These are phyloP conservation scores for Mycogone perniciosa DNA, from an alignment of 2,329 filamentous ascomycete species.

Conservation along the genomic window DNA sequence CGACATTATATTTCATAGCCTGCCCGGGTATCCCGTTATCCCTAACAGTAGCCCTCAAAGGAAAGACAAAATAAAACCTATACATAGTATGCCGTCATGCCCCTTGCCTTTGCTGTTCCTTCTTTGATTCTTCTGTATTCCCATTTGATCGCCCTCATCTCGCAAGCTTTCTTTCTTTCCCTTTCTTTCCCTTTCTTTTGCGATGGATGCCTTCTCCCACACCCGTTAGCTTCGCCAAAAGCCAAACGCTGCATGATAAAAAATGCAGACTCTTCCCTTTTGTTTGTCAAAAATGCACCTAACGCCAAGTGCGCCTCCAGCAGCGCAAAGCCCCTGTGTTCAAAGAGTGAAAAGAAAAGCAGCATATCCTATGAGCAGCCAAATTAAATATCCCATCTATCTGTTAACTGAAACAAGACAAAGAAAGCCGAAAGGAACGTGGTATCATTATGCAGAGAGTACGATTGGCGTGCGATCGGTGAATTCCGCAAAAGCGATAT, in stretches of 20 bases:
- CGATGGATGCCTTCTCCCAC: not conserved
- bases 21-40: not conserved
- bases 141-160: no score
- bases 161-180: not conserved
- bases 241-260: conserved; percentile 3
- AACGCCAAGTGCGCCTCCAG: conserved; percentile 11
- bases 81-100: not conserved
- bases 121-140: not conserved
- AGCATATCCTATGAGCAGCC: conserved; percentile 11
- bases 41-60: not conserved
- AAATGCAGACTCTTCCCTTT: conserved; percentile 3
- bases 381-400: conserved; percentile 7
- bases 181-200: not conserved
- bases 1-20: conserved; percentile 1
- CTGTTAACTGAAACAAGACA: conserved; percentile 7
- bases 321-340: not conserved
- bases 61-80: not conserved
- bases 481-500: not conserved
- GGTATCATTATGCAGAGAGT: conserved; percentile 10
- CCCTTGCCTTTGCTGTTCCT: not conserved
- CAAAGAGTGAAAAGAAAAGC: not conserved
- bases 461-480: not conserved
- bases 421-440: conserved; percentile 3
- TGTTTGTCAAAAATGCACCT: conserved; percentile 7
- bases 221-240: not conserved